Evolutionary conservation across 1,284 basidiomycete genomes (phyloP), one percentile per base, ranked within the genome.

Genomic region (Naganishia albida): DNA sequence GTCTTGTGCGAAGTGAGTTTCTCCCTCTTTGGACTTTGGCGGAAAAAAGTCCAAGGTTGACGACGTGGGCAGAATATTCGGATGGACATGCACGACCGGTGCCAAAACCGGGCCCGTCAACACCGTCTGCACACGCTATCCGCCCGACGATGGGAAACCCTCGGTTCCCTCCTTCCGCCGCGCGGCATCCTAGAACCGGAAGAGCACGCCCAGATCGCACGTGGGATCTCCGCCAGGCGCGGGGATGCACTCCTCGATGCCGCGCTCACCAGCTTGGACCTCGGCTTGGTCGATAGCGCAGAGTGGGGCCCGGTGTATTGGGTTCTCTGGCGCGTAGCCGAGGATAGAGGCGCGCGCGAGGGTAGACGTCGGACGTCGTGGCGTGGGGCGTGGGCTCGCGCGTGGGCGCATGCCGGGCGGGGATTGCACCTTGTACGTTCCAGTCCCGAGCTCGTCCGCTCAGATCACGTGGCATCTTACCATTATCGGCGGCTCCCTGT

Each of bases 101-200:
- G 52, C 38, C 62, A 64, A 39, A 64, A 64, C 38, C 62, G 62
- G 6, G 34, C 62, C 23, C 26, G 62, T 6, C 62, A 64, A 25
- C 52, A 54, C 28, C 62, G 62, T 23, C 39, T 55, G 13, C 7
- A 25, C 7, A 25, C 52, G 16, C 23, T 48, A 13, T 55, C 52
- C 12, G 40, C 51, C 18, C 51, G 25, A 13, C 62, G 62, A 26
- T 64, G 62, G 62, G 23, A 42, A 3, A 20, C 48, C 23, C 34
- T 53, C 18, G 7, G 3, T n/a, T 7, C 20, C n/a, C 34, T 8
- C 3, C n/a, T 53, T 10, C 34, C 18, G 7, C 30, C 30, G 28
- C 50, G 18, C 13, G 51, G 20, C 23, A 10, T 53, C 30, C 51
- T 53, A 6, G 57, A 48, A 2, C 26, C 48, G 10, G 18, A 25